Evolutionary conservation across 116 monocot genomes (phyloP), one percentile per base, ranked within the genome.

Genomic region (Posidonia oceanica): DNA sequence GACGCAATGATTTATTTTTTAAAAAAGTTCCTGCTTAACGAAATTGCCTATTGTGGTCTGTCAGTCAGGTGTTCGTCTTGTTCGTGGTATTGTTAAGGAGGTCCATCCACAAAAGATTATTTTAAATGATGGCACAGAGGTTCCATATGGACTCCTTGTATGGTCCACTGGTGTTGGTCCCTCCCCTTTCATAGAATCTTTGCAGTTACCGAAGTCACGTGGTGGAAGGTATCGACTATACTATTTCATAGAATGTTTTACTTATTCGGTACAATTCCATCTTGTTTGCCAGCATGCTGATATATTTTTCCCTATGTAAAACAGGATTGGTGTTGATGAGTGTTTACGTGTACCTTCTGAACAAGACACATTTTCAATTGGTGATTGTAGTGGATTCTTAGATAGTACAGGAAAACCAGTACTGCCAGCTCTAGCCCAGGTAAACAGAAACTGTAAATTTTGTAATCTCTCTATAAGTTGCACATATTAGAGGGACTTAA

Each of bases 101-200:
- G 92, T 88, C 40, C 73, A 70, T 18, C 55, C 79, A 2, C 54
- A 83, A 44, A 74, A 80, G 62, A 82, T 92, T 58, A 36, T 82
- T 65, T 74, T 88, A 57, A 80, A 74, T 52, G 88, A 92, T 68
- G 88, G 83, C 52, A 82, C 82, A 3, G 61, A 74, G 52, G 84
- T 92, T 67, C 88, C 92, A 0, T 92, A 82, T 74, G 92, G 92
- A 10, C 70, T 92, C 17, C 77, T 92, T 37, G 92, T 92, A 5
- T 92, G 92, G 92, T 92, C 92, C n/a, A 92, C 92, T 66, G 92
- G 92, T 17, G 92, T 92, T 21, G 92, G 92, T 4, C 86, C 92
- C 4, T 92, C 92, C 2, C 54, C 79, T 12, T 92, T 92, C 59
- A 72, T 83, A n/a, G 76, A 77, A 70, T 78, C 80, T 17, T 78